These are phyloP conservation scores for Urtica urens DNA, from an alignment of 306 rosid genomes.

Conservation along the genomic window DNA sequence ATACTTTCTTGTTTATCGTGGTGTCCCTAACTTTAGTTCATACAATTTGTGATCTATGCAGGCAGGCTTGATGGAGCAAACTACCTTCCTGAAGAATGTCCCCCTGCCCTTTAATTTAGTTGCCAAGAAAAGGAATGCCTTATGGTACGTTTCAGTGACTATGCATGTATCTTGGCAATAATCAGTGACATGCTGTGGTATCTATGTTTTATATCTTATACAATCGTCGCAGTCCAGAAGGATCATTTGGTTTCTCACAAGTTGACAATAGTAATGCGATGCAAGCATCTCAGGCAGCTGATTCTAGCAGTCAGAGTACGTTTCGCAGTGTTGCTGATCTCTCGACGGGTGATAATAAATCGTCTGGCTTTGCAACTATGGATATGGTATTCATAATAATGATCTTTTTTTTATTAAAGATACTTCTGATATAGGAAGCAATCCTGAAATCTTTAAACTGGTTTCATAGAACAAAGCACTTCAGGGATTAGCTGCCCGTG, in stretches of 20 bases:
- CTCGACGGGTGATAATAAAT: conserved; percentile 45
- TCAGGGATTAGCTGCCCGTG: conserved; percentile 54
- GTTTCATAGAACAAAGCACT: conserved; percentile 66
- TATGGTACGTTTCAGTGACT: conserved; percentile 28
- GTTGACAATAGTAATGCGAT: conserved; percentile 15
- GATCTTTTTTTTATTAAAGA: not conserved
- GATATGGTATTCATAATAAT: conserved; percentile 53
- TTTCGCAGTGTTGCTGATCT: conserved; percentile 76
- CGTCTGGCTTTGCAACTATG: conserved; percentile 40
- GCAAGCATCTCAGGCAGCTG: conserved; percentile 34
- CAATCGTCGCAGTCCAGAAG: conserved; percentile 37
- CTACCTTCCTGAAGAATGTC: conserved; percentile 32
- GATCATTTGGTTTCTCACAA: conserved; percentile 24
- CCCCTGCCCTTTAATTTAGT: conserved; percentile 30
- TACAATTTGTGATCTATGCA: conserved; percentile 16
- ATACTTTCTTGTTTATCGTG: too few species aligned
- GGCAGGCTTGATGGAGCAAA: conserved; percentile 50
- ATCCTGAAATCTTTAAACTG: conserved; percentile 6
- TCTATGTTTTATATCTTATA: conserved; percentile 15
- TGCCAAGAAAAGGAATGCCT: conserved; percentile 35
- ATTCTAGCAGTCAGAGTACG: conserved; percentile 44
- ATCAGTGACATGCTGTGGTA: conserved; percentile 2
- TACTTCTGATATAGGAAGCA: not conserved
- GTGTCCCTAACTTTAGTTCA: too few species aligned
- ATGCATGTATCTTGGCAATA: not conserved